These are phyloP conservation scores for Cyamopsis tetragonoloba DNA, from an alignment of 306 rosid species.

Conservation along the genomic window DNA sequence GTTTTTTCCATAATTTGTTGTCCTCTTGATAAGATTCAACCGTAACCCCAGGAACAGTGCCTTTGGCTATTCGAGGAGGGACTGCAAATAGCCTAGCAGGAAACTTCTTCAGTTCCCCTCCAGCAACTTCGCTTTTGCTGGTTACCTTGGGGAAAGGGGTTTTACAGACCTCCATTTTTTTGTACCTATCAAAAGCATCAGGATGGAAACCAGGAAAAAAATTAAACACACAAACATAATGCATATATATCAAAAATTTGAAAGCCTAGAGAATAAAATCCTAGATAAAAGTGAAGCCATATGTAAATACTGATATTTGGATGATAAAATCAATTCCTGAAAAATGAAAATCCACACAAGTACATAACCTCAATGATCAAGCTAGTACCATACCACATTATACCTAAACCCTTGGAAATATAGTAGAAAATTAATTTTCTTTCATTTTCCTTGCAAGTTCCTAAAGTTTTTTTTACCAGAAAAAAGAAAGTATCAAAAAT, in stretches of 20 bases:
- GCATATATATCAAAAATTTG: background rate
- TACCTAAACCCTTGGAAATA: background rate
- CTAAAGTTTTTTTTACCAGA: background rate
- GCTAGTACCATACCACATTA: background rate
- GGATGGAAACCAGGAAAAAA: background rate
- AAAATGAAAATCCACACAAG: background rate
- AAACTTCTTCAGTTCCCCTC: conserved; percentile 77
- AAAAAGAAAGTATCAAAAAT: background rate
- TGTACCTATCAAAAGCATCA: conserved; percentile 53
- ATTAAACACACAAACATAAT: background rate
- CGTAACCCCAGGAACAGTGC: conserved; percentile 62
- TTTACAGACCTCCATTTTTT: conserved; percentile 70
- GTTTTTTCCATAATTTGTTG: conserved; percentile 81
- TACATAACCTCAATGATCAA: background rate
- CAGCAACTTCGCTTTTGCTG: conserved; percentile 63
- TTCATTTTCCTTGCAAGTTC: background rate
- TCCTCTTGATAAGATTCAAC: conserved; percentile 75
- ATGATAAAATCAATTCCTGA: background rate
- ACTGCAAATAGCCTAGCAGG: conserved; percentile 79
- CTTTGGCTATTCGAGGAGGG: conserved; percentile 83
- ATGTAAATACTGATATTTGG: background rate
- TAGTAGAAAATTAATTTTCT: background rate
- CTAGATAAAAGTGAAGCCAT: background rate
- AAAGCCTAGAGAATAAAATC: background rate
- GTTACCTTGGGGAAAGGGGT: conserved; percentile 72